Evolutionary conservation across 73 alveolate genomes (phyloP), one percentile per base, ranked within the genome.

Genomic region (Halteria grandinella): DNA sequence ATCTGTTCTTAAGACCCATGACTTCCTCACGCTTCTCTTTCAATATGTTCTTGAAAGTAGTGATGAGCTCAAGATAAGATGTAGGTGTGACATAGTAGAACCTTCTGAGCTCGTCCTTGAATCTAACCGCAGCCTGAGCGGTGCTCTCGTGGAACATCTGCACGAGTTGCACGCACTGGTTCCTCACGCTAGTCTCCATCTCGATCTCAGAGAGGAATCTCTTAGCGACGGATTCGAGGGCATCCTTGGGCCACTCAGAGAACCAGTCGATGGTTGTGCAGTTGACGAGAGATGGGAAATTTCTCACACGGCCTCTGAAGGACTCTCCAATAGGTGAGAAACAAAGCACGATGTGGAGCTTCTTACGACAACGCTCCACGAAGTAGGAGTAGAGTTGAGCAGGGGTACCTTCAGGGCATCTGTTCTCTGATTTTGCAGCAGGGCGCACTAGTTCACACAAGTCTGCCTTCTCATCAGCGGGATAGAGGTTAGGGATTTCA

Each of bases 221-320:
- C 80, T 85, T 90, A 0, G 99, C 99, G 36, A 98, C 99, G 45
- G 97, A 85, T 20, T 89, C 98, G 24, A 98, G 72, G 15, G 99
- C 99, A 55, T 98, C 99, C 32, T 90, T 94, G 0, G 99, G 99
- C 99, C 99, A 98, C 78, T 94, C 98, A 59, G 97, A 85, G 91
- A 97, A 98, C 99, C 99, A 98, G 77, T 98, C 99, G 64, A 98
- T 94, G 44, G 99, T 97, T 64, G 99, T 89, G 86, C 99, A 97
- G 75, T 98, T 98, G 41, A 98, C 99, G 41, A 98, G 89, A n/a
- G 99, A 95, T 2, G 99, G 99, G 97, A 95, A 98, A 98, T 91
- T 96, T 76, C 99, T 83, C 29, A 97, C 93, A 49, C 99, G 92
- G 45, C 94, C 82, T 49, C 98, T 92, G 75, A 97, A 93, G 49